Percentiles rank a stretch among this genome's conserved stretches.
Evolutionary conservation across 1,284 basidiomycete genomes (phyloP).

Genomic region (Somion occarium): DNA sequence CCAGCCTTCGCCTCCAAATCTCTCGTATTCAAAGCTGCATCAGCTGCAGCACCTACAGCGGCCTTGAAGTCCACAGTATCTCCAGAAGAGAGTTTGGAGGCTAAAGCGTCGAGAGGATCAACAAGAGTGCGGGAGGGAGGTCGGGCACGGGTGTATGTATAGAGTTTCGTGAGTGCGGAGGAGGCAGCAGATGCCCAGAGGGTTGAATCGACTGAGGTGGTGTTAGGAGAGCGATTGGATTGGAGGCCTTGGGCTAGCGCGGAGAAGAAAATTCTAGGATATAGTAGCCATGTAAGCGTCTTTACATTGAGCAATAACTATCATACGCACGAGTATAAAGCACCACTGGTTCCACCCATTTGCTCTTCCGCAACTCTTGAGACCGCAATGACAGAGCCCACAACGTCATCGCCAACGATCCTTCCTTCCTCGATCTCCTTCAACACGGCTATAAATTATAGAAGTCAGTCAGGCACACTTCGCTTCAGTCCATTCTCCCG

Average conservation of each 20-base stretch:
- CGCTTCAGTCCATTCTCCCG: not conserved
- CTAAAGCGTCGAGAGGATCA: constrained; percentile 87
- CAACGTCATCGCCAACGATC: constrained; percentile 59
- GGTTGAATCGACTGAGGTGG: constrained; percentile 36
- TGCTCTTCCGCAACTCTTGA: constrained; percentile 75
- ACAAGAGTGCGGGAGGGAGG: constrained; percentile 88
- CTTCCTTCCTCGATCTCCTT: constrained; percentile 41
- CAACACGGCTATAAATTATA: constrained; percentile 43
- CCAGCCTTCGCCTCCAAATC: constrained; percentile 84
- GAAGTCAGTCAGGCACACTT: not conserved
- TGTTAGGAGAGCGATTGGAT: constrained; percentile 26
- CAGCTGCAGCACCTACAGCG: constrained; percentile 61
- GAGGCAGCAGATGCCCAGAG: constrained; percentile 63
- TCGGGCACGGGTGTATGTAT: constrained; percentile 85
- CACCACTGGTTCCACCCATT: constrained; percentile 94
- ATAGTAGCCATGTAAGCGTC: not conserved
- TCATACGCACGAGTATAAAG: constrained; percentile 75
- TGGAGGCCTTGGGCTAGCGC: constrained; percentile 77
- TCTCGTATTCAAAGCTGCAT: constrained; percentile 72
- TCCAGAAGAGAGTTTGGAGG: constrained; percentile 41
- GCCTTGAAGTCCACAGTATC: constrained; percentile 30
- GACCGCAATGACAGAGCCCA: constrained; percentile 62
- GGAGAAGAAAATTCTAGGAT: constrained; percentile 78
- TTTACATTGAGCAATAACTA: not conserved
- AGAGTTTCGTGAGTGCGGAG: constrained; percentile 67